A percentile compares a stretch with the other conserved stretches of the same genome.
Evolutionary conservation across 2,329 filamentous ascomycete genomes (phyloP).

Genomic region (Cordyceps sp.): DNA sequence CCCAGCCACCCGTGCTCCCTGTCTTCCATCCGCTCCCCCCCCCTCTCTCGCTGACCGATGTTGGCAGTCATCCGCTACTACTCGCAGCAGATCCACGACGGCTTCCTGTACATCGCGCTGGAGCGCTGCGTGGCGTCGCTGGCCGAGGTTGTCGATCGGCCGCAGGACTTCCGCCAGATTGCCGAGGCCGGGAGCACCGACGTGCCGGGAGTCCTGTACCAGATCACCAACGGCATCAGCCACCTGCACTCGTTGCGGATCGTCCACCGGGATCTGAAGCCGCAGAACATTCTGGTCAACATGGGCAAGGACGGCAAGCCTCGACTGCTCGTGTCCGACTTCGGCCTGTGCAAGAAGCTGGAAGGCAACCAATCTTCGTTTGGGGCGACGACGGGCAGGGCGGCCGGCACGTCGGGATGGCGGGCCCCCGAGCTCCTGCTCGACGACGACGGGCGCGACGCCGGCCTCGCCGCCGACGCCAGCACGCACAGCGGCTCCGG

Average conservation of each 20-base stretch:
- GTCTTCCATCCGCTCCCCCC: too few relatives aligned
- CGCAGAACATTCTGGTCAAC: slow-evolving; percentile 86
- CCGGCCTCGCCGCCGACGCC: slow-evolving; percentile 26
- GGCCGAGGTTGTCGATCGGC: slow-evolving; percentile 76
- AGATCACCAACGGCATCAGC: slow-evolving; percentile 76
- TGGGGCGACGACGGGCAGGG: slow-evolving; percentile 83
- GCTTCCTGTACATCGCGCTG: slow-evolving; percentile 90
- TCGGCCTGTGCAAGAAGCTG: slow-evolving; percentile 92
- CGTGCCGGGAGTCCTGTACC: slow-evolving; percentile 63
- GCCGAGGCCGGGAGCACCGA: slow-evolving; percentile 60
- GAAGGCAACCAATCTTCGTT: slow-evolving; percentile 91
- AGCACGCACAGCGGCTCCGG: slow-evolving; percentile 46
- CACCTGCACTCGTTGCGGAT: slow-evolving; percentile 86
- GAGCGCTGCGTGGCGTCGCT: slow-evolving; percentile 89
- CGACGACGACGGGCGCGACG: slow-evolving; percentile 50
- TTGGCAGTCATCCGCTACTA: slow-evolving; percentile 81
- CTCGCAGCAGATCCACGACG: slow-evolving; percentile 72
- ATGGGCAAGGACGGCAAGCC: slow-evolving; percentile 53
- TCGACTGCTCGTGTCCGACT: slow-evolving; percentile 90
- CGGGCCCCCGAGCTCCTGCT: slow-evolving; percentile 85
- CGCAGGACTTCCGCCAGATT: slow-evolving; percentile 47
- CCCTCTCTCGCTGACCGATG: slow-evolving; percentile 1
- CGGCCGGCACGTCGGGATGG: slow-evolving; percentile 89
- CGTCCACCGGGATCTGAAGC: slow-evolving; percentile 92
- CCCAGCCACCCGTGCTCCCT: too few relatives aligned